Base-by-base conservation (phyloP, 2,329 filamentous ascomycete genomes). In the Calonectria honghensis region DNA sequence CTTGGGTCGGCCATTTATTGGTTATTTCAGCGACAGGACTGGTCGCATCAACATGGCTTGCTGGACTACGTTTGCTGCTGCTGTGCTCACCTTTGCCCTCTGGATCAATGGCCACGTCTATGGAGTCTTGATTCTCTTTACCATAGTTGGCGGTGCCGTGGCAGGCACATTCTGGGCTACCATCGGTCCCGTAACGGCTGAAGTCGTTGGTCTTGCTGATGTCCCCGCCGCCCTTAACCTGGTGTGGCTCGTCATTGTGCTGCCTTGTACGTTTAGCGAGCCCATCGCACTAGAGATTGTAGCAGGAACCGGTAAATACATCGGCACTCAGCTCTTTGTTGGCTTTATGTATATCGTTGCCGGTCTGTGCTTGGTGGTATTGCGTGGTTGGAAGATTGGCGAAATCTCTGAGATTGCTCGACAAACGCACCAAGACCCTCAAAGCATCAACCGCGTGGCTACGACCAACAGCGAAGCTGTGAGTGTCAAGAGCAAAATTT, bases 21-120 rank as follows among this genome's bases (percentile, higher is more conserved):
- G 94, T 0, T 91, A 94, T 72, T 93, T 93, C 73, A 94, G 92
- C 72, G 95, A 96, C 82, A 86, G 84, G 2, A 88, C 93, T 10
- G 94, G 95, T 0, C 89, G 94, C 14, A 90, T 96, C 78, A 96
- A 96, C 81, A 92, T 96, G 85, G 93, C 94, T 1, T 89, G 87
- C 3, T 81, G 90, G 0, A 91, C 92, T 82, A 95, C 94, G 0
- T 89, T 94, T 41, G 81, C 93, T 3, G 90, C 90, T 1, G 93
- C 91, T 9, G 74, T 96, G 1, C 90, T 94, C 45, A 90, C 91
- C 48, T 88, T 96, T 57, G 89, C 93, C 27, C 88, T 96, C 41
- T 96, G 95, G 95, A 91, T 92, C 70, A 93, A 94, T 2, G 90
- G 91, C 52, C 90, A 89, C 76, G 83, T 82, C 14, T 94, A 92